Evolutionary conservation across 306 rosid species (phyloP), one percentile per base, ranked within the genome.

Genomic region (Hippophae tibetana): DNA sequence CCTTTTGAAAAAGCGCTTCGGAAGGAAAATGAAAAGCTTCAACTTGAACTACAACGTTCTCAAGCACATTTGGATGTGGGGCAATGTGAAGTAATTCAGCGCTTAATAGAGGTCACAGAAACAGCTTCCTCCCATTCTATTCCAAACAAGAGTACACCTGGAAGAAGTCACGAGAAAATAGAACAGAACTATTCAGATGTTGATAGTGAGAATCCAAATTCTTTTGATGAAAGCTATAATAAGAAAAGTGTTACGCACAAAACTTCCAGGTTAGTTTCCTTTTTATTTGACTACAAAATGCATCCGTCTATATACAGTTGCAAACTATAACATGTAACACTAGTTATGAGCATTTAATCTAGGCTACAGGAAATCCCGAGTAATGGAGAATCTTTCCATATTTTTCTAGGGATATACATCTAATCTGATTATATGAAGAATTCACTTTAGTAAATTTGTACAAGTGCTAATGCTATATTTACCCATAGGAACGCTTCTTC

Each of bases 61-160:
- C 99, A 88, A 76, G 89, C 85, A 65, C 72, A 73, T 78, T 63
- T 75, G 66, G 96, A 93, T 72, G 79, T 86, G 75, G 68, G 63
- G 80, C 90, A 93, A 74, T 93, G 99, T 72, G 84, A 93, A 79
- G 90, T 93, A 61, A 93, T 93, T 72, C 97, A 88, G 72, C 95
- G 81, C 60, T 79, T 93, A 62, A 52, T 93, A 72, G 94, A 88
- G 9, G 97, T 93, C 64, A 93, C 95, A 9, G 95, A 86, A 75
- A 49, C 82, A 46, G 97, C 83, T 3, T 90, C 84, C 48, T 71
- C 75, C 42, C 68, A 72, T 64, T 71, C 89, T 64, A 41, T 42
- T 61, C 84, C 84, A 13, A 87, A 76, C 70, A 88, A 85, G 65
- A 62, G 58, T 66, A 81, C 79, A 0, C 74, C 84, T 6, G 86